Evolutionary conservation across 2,329 filamentous ascomycete genomes (phyloP).

Genomic region (Myriosclerotinia scirpicola): DNA sequence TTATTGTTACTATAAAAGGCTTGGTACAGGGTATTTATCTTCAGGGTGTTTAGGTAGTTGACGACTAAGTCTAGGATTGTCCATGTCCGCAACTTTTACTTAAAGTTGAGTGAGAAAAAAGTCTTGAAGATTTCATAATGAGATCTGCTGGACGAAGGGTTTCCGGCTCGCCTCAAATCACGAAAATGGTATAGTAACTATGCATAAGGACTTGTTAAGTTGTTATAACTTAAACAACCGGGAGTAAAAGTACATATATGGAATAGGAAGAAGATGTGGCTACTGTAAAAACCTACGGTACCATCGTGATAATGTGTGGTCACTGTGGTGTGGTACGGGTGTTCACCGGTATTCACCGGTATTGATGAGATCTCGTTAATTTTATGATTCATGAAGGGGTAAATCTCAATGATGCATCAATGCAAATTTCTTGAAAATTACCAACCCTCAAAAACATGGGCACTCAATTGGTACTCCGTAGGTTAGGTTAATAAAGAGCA

Average conservation of each 20-base stretch:
- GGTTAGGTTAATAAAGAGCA: background rate
- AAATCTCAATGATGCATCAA: background rate
- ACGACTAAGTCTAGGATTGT: constrained; percentile 8
- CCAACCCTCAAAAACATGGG: background rate
- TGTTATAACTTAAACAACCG: background rate
- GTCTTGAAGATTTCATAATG: background rate
- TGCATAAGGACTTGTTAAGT: no score
- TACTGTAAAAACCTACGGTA: background rate
- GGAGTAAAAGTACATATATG: background rate
- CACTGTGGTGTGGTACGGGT: no score
- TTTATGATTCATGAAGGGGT: constrained; percentile 9
- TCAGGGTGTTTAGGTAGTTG: constrained; percentile 3
- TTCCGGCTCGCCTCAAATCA: background rate
- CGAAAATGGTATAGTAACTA: background rate
- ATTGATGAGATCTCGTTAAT: constrained; percentile 1
- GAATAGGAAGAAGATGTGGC: background rate
- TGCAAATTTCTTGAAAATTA: background rate
- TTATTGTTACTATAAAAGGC: background rate
- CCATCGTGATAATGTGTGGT: no score
- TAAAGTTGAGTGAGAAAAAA: background rate
- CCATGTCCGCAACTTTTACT: background rate
- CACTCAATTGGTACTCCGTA: background rate
- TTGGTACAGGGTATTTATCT: constrained; percentile 3
- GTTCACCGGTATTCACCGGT: no score
- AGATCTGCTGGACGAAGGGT: background rate